A percentile compares a stretch with the other conserved stretches of the same genome.
phyloP scores from a whole-genome alignment of 2,329 filamentous ascomycete species.

The Hymenoscyphus scutula region DNA sequence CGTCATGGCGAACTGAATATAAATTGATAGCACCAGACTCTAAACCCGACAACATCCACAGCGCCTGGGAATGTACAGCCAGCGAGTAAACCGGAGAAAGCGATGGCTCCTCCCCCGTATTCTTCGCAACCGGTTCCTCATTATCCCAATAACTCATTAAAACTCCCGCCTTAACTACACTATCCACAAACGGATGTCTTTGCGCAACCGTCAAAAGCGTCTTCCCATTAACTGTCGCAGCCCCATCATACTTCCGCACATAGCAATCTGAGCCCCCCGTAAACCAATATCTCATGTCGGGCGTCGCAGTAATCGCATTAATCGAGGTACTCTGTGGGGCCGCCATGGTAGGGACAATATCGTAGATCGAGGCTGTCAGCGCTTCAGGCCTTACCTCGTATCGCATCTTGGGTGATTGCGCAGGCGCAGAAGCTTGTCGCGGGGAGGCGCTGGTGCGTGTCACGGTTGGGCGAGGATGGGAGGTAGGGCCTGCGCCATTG shows the following conservation, averaged over 20 bases:
- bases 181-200: conserved; percentile 94
- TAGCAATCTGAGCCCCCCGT: conserved; percentile 93
- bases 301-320: conserved; percentile 87
- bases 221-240: conserved; percentile 92
- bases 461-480: conserved; percentile 31
- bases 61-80: conserved; percentile 81
- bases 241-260: conserved; percentile 94
- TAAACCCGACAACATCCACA: conserved; percentile 88
- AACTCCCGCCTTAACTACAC: conserved; percentile 91
- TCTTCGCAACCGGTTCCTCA: conserved; percentile 61
- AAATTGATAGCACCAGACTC: conserved; percentile 92
- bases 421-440: conserved; percentile 33
- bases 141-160: conserved; percentile 99
- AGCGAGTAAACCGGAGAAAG: conserved; percentile 94
- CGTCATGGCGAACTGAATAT: conserved; percentile 89
- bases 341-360: conserved; percentile 95
- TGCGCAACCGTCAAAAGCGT: conserved; percentile 91
- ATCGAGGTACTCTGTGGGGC: conserved; percentile 94
- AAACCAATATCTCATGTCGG: conserved; percentile 92
- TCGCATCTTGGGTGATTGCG: conserved; percentile 47
- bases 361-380: conserved; percentile 78
- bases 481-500: conserved; percentile 33
- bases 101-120: conserved; percentile 52
- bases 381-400: conserved; percentile 72
- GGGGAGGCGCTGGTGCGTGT: conserved; percentile 35